phyloP scores from a whole-genome alignment of 2,329 filamentous ascomycete genomes.

The Scedosporium minutisporum region DNA sequence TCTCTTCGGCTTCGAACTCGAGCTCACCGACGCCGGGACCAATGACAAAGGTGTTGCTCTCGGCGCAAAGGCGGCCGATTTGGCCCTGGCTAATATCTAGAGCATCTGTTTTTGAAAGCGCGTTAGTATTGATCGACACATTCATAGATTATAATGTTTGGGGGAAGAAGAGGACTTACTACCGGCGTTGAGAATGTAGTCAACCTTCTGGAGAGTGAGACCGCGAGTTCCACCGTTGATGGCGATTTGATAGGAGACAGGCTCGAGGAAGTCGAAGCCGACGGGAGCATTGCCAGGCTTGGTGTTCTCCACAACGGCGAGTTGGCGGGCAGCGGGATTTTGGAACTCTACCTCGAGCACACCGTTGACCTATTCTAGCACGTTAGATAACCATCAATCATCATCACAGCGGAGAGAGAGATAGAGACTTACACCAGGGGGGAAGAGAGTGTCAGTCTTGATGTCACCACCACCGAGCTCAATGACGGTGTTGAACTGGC shows the following conservation, averaged over 20 bases:
- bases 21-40: slow-evolving; percentile 24
- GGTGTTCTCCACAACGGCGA: slow-evolving; percentile 27
- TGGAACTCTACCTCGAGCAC: slow-evolving; percentile 29
- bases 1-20: slow-evolving; percentile 32
- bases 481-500: slow-evolving; percentile 18
- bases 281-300: slow-evolving; percentile 22
- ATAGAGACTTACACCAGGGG: slow-evolving; percentile 20
- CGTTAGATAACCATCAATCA: not conserved
- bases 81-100: slow-evolving; percentile 25
- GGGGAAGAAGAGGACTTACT: slow-evolving; percentile 17
- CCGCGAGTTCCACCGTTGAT: slow-evolving; percentile 21
- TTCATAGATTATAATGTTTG: not conserved
- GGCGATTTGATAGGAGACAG: slow-evolving; percentile 24
- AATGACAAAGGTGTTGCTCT: slow-evolving; percentile 25
- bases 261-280: slow-evolving; percentile 27
- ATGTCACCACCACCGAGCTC: slow-evolving; percentile 20
- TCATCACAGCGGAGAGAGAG: not conserved
- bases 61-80: slow-evolving; percentile 24
- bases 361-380: slow-evolving; percentile 17
- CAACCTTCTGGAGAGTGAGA: slow-evolving; percentile 27
- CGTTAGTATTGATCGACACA: not conserved
- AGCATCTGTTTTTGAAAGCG: slow-evolving; percentile 13
- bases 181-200: slow-evolving; percentile 26
- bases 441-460: slow-evolving; percentile 23
- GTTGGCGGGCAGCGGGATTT: slow-evolving; percentile 20